A percentile compares a stretch with the other conserved stretches of the same genome.
These are phyloP conservation scores for Stygiomarasmius scandens DNA, from an alignment of 1,284 basidiomycete genomes.

Conservation along the genomic window DNA sequence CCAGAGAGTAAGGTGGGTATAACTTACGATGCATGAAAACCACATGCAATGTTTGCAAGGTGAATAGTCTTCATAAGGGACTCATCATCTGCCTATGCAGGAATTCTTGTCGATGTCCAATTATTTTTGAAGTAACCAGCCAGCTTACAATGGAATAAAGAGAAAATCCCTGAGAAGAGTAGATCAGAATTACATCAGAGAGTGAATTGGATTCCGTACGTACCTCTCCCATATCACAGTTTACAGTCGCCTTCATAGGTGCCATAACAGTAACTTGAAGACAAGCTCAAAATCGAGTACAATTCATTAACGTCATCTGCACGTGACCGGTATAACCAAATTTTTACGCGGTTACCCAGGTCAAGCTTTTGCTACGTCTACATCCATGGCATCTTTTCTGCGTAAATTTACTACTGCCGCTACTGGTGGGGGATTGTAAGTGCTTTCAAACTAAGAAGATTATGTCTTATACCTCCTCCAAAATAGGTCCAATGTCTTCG, in stretches of 20 bases:
- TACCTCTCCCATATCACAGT: slow-evolving; percentile 69
- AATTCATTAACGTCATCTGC: no score
- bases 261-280: no score
- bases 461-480: background rate
- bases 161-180: slow-evolving; percentile 50
- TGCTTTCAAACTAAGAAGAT: background rate
- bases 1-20: background rate
- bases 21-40: slow-evolving; percentile 62
- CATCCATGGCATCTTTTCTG: slow-evolving; percentile 10
- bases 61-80: slow-evolving; percentile 65
- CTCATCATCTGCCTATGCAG: slow-evolving; percentile 56
- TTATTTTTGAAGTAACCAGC: background rate
- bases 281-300: no score
- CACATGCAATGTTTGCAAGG: slow-evolving; percentile 65
- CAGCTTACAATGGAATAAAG: slow-evolving; percentile 50
- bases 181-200: background rate
- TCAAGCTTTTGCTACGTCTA: no score
- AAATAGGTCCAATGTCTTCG: background rate
- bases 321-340: no score
- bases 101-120: slow-evolving; percentile 8
- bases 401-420: slow-evolving; percentile 12
- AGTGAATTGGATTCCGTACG: slow-evolving; percentile 3
- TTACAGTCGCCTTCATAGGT: slow-evolving; percentile 50
- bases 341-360: no score
- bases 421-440: slow-evolving; percentile 3